A percentile compares a stretch with the other conserved stretches of the same genome.
phyloP scores from a whole-genome alignment of 148 eudicot species.

The Rhododendron kiyosumense region DNA sequence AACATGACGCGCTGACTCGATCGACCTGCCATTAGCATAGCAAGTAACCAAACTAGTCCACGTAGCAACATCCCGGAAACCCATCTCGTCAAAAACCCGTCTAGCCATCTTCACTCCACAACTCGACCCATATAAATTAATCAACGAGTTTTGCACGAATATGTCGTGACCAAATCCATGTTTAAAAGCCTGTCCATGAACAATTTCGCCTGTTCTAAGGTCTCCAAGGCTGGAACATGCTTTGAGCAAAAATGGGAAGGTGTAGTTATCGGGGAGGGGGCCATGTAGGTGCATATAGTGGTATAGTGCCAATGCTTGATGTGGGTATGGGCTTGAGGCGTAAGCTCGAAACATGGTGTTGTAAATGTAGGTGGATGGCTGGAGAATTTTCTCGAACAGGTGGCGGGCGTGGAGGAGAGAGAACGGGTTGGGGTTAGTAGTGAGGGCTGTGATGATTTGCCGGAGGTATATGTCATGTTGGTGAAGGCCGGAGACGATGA shows the following conservation, averaged over 20 bases:
- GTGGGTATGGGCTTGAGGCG: conserved; percentile 4
- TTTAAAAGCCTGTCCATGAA: neutral
- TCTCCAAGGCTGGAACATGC: neutral
- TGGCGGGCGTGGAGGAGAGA: neutral
- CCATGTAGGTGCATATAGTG: neutral
- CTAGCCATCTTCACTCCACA: neutral
- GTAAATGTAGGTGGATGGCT: neutral
- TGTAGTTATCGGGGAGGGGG: conserved; percentile 4
- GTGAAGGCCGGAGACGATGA: neutral
- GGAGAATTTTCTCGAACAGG: neutral
- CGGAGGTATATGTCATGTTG: neutral
- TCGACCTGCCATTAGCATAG: neutral
- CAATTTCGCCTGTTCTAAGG: neutral
- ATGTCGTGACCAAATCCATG: neutral
- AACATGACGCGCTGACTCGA: neutral
- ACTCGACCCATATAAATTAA: neutral
- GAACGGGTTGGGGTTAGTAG: neutral
- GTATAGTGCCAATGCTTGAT: neutral
- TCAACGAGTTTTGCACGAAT: conserved; percentile 1
- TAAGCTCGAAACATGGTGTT: conserved; percentile 8
- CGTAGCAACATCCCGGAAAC: neutral
- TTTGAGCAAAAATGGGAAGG: conserved; percentile 8
- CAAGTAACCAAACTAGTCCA: conserved; percentile 11
- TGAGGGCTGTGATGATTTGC: neutral
- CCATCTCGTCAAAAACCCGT: conserved; percentile 5